Evolutionary conservation across 805 yeast species (phyloP), one percentile per base, ranked within the genome.

Genomic region (Lachancea waltii): DNA sequence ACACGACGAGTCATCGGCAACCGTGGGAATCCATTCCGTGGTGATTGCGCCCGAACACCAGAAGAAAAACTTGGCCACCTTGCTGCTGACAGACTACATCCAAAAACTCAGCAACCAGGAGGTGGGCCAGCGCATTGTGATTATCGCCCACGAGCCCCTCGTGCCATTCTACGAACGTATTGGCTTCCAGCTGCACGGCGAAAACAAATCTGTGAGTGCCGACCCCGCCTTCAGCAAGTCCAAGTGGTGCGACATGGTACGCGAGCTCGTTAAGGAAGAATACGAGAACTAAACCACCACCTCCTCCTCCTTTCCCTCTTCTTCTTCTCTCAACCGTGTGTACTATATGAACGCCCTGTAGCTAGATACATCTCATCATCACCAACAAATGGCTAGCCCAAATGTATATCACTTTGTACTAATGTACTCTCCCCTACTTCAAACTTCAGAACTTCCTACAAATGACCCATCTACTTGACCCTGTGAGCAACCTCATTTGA

Each of bases 21-120:
- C 70, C 28, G 77, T 90, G 42, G 96, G 89, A 3, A 70, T 90
- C 34, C 97, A 92, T 59, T 77, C 92, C 3, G 65, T 90, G 17
- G 89, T 78, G 2, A 75, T 92, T 19, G 77, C 77, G 49, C 84
- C 87, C 16, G 76, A 77, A 27, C 85, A 77, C 71, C 85, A 81
- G 58, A 85, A 89, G 42, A 74, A 78, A 62, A 85, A 84, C 55
- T 67, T 92, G 42, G 97, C 95, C 7, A 76, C 95, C 10, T 67
- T 87, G 42, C 64, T 90, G 54, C 62, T 90, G 52, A 86, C 83
- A 49, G 98, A 90, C 63, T 92, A 85, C 64, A 73, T 89, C 44
- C 97, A 92, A 61, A 85, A 90, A 56, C 67, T 90, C 60, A 76
- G 85, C 34, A 86, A 86, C 58, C 95, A 87, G 58, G 85, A 79